Percentiles rank a stretch among this genome's conserved stretches.
Conservation (phyloP, 345 rosid genomes). For the Aquilaria malaccensis region DNA sequence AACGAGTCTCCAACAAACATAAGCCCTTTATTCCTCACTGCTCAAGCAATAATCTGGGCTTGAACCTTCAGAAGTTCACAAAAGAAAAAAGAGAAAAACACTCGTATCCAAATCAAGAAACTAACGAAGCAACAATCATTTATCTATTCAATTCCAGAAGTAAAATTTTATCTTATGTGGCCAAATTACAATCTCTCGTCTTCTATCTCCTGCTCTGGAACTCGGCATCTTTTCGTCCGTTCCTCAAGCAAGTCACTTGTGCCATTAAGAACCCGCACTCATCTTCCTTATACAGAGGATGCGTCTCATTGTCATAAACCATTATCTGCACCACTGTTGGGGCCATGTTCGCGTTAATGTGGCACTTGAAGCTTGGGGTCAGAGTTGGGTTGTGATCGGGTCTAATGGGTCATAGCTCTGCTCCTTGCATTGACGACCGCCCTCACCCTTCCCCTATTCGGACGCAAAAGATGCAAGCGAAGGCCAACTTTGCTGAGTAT, state of each 20-base stretch:
- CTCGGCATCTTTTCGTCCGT: slow-evolving; percentile 76
- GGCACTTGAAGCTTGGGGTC: too few species aligned
- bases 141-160: neutral
- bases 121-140: neutral
- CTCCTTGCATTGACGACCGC: too few species aligned
- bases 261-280: slow-evolving; percentile 76
- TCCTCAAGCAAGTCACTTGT: slow-evolving; percentile 85
- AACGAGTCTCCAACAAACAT: slow-evolving; percentile 98
- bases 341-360: too few species aligned
- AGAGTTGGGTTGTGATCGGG: too few species aligned
- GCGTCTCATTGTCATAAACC: slow-evolving; percentile 59
- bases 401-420: too few species aligned
- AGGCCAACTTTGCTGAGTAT: too few species aligned
- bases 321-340: slow-evolving; percentile 8
- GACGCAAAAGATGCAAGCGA: too few species aligned
- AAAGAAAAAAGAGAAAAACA: slow-evolving; percentile 2
- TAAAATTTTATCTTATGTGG: slow-evolving; percentile 37
- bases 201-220: slow-evolving; percentile 98
- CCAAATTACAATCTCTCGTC: slow-evolving; percentile 78
- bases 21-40: slow-evolving; percentile 88
- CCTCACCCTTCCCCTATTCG: too few species aligned
- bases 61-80: slow-evolving; percentile 38
- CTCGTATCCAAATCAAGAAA: neutral
- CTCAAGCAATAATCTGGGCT: slow-evolving; percentile 57
- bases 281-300: slow-evolving; percentile 74